Evolutionary conservation across 2,329 filamentous ascomycete genomes (phyloP), one percentile per base, ranked within the genome.

Genomic region (Akanthomyces uredinophilus): DNA sequence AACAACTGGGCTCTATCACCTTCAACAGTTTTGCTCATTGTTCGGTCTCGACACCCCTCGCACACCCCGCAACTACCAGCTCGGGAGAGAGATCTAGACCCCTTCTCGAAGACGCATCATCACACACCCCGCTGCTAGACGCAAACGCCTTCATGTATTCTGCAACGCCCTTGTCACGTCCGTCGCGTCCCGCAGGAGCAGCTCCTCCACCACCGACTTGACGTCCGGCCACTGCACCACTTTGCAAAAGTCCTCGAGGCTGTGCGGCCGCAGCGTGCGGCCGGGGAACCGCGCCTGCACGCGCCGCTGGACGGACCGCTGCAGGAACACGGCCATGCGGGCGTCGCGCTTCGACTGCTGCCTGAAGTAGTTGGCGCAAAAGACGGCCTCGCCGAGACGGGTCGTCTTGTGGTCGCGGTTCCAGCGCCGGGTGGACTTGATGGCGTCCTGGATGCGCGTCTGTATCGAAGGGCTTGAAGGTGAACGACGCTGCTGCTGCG

Each of bases 391-490:
- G n/a, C 64, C 39, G 46, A 70, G 64, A 29, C 46, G 52, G 2
- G 73, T 76, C 6, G 65, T 70, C 59, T 76, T 76, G 67, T 74
- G 72, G 35, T 76, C 74, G 32, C 68, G 68, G 64, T 77, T 74
- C 75, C 75, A 77, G 44, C 74, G 72, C 47, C 73, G 71, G 13
- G 75, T 77, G 0, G 75, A 77, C 57, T 66, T 66, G 62, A 77
- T 69, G 20, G 73, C 64, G 43, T 77, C 74, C n/a, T 68, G 63
- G 50, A 77, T 72, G 43, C 74, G 74, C 4, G 56, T 55, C 6
- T 67, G 44, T 11, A 49, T 27, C 65, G 47, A 64, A 56, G 16
- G 60, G 22, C 29, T 54, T 11, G 58, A 44, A 56, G 11, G 49
- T 51, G 18, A 14, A 5, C 5, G 52, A 46, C 60, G 43, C 7